Evolutionary conservation across 192 early-diverging fungal species (phyloP).

Genomic region (Backusella tuberculispora): DNA sequence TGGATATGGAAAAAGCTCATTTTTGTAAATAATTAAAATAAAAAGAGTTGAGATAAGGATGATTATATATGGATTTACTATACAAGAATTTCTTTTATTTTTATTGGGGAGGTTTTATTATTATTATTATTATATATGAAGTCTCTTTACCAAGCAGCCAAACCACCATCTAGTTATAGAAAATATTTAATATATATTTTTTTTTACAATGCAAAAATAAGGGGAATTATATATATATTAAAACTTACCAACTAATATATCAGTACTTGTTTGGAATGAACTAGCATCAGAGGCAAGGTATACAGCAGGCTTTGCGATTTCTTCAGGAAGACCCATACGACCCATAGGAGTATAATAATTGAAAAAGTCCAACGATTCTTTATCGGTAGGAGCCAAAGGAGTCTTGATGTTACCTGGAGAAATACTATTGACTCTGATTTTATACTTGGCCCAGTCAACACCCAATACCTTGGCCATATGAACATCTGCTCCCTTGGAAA

Average conservation of each 20-base stretch:
- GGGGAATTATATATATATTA: neutral
- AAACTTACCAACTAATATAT: conserved; percentile 23
- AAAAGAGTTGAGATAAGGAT: neutral
- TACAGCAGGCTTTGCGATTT: conserved; percentile 24
- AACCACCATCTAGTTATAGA: neutral
- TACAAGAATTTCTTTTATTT: neutral
- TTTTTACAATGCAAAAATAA: no score
- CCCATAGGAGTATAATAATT: conserved; percentile 29
- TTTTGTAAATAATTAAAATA: conserved; percentile 20
- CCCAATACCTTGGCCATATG: conserved; percentile 45
- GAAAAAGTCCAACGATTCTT: conserved; percentile 18
- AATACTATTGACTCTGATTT: conserved; percentile 38
- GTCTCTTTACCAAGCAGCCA: conserved; percentile 4
- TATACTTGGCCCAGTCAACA: conserved; percentile 37
- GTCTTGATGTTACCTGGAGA: conserved; percentile 36
- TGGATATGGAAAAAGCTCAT: conserved; percentile 32
- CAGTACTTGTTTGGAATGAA: conserved; percentile 31
- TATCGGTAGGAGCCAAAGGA: conserved; percentile 24
- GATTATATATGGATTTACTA: neutral
- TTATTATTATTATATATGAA: neutral
- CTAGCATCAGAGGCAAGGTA: conserved; percentile 34
- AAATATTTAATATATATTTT: neutral
- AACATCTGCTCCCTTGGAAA: conserved; percentile 46
- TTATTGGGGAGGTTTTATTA: neutral
- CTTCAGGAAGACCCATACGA: conserved; percentile 32